Conservation (phyloP, 306 rosid species). For the Mucuna pruriens region DNA sequence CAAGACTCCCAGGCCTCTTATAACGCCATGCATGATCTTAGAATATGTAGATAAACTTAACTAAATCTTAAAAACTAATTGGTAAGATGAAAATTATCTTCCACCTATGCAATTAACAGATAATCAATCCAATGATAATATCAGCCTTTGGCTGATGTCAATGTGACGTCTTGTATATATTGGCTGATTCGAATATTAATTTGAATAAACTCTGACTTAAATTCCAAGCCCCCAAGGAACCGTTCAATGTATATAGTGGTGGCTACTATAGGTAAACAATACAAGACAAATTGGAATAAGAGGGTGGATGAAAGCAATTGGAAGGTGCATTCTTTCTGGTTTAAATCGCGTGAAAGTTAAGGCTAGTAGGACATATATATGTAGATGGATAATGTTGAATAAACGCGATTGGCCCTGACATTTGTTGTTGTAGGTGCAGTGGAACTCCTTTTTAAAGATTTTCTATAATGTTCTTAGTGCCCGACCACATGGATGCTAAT, state of each 20-base stretch:
- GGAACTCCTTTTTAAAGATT: slow-evolving; percentile 34
- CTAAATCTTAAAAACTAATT: too few relatives aligned
- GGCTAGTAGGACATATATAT: neutral
- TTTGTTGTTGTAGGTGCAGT: slow-evolving; percentile 42
- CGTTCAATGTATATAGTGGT: slow-evolving; percentile 2
- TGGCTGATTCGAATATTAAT: slow-evolving; percentile 29
- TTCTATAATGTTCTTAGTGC: slow-evolving; percentile 34
- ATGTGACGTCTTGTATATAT: slow-evolving; percentile 20
- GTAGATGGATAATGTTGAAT: slow-evolving; percentile 22
- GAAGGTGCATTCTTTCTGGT: slow-evolving; percentile 35
- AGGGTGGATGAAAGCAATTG: slow-evolving; percentile 24
- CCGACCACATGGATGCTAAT: slow-evolving; percentile 43
- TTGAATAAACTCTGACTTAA: slow-evolving; percentile 1
- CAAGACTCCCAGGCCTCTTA: slow-evolving; percentile 1
- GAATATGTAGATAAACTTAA: too few relatives aligned
- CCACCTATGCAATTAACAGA: slow-evolving; percentile 25
- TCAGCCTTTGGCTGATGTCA: slow-evolving; percentile 30
- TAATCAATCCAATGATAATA: slow-evolving; percentile 8
- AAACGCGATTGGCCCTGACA: slow-evolving; percentile 33
- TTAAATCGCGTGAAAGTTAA: slow-evolving; percentile 40
- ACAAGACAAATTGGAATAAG: slow-evolving; percentile 36
- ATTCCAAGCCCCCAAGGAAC: slow-evolving; percentile 27
- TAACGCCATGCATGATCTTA: too few relatives aligned
- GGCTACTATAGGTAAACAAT: slow-evolving; percentile 40
- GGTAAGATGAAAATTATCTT: too few relatives aligned